Evolutionary conservation across 176 grass and related monocot genomes (phyloP).

Genomic region (Avena insularis): DNA sequence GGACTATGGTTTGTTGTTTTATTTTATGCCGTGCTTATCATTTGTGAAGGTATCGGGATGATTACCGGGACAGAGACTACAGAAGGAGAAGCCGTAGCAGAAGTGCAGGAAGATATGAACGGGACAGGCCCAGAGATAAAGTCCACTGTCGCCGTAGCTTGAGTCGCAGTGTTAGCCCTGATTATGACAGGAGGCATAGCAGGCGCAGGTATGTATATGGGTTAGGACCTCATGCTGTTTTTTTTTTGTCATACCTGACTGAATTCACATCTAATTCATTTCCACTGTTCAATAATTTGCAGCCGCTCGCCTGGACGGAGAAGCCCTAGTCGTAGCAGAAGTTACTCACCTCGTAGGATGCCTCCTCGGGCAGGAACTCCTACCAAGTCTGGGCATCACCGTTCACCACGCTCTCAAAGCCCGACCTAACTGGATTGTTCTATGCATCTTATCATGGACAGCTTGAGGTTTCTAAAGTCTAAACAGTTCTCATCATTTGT

Average conservation of each 20-base stretch:
- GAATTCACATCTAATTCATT: conserved; percentile 8
- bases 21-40: conserved; percentile 1
- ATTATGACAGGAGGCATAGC: conserved; percentile 64
- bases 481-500: conserved; percentile 22
- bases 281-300: conserved; percentile 30
- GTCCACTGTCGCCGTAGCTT: conserved; percentile 54
- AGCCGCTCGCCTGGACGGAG: conserved; percentile 57
- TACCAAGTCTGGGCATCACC: conserved; percentile 34
- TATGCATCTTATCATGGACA: conserved; percentile 14
- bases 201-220: conserved; percentile 54
- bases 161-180: conserved; percentile 69
- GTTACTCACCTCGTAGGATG: conserved; percentile 46
- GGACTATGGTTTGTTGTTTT: neutral
- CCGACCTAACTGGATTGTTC: conserved; percentile 20
- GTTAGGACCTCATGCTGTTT: conserved; percentile 11
- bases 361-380: conserved; percentile 50
- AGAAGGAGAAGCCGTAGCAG: conserved; percentile 44
- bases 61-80: conserved; percentile 60
- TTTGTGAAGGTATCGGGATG: conserved; percentile 52
- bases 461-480: conserved; percentile 49
- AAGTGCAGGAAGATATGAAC: conserved; percentile 49
- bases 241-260: neutral
- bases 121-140: conserved; percentile 64
- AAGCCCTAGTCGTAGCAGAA: conserved; percentile 66
- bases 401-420: conserved; percentile 41